Evolutionary conservation across 2,329 filamentous ascomycete genomes (phyloP).

Genomic region (Colletotrichum sp.): DNA sequence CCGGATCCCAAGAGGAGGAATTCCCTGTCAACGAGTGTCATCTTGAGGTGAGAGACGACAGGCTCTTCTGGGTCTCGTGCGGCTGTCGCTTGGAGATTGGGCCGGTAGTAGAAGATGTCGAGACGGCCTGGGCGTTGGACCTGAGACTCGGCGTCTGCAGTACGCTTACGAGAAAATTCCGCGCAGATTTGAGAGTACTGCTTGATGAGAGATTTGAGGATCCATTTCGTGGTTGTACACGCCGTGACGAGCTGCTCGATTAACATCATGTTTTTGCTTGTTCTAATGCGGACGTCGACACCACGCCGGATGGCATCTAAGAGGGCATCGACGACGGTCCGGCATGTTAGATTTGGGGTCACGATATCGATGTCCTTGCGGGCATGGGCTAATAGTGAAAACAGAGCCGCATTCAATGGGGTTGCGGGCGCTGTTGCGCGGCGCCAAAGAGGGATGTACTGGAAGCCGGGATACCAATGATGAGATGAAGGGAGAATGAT

Average conservation of each 20-base stretch:
- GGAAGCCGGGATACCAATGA: slow-evolving; percentile 70
- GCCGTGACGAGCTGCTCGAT: slow-evolving; percentile 83
- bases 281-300: slow-evolving; percentile 71
- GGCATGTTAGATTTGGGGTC: slow-evolving; percentile 79
- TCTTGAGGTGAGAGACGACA: slow-evolving; percentile 78
- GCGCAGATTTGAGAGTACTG: slow-evolving; percentile 47
- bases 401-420: slow-evolving; percentile 69
- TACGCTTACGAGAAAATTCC: slow-evolving; percentile 5
- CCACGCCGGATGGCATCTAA: slow-evolving; percentile 67
- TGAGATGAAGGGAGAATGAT: slow-evolving; percentile 78
- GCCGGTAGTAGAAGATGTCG: slow-evolving; percentile 62
- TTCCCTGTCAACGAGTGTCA: slow-evolving; percentile 73
- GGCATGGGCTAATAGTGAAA: slow-evolving; percentile 65
- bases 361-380: slow-evolving; percentile 68
- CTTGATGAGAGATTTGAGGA: slow-evolving; percentile 63
- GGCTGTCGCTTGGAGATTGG: slow-evolving; percentile 33
- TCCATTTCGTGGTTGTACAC: slow-evolving; percentile 73
- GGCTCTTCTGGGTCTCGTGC: slow-evolving; percentile 55
- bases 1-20: slow-evolving; percentile 77
- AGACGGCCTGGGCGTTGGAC: slow-evolving; percentile 50
- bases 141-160: slow-evolving; percentile 47
- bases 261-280: slow-evolving; percentile 73
- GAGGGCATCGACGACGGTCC: slow-evolving; percentile 66
- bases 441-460: slow-evolving; percentile 59
- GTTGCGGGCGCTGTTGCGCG: slow-evolving; percentile 61